Conservation (phyloP, 2,329 filamentous ascomycete species). For the Drechslerella coelobrocha region DNA sequence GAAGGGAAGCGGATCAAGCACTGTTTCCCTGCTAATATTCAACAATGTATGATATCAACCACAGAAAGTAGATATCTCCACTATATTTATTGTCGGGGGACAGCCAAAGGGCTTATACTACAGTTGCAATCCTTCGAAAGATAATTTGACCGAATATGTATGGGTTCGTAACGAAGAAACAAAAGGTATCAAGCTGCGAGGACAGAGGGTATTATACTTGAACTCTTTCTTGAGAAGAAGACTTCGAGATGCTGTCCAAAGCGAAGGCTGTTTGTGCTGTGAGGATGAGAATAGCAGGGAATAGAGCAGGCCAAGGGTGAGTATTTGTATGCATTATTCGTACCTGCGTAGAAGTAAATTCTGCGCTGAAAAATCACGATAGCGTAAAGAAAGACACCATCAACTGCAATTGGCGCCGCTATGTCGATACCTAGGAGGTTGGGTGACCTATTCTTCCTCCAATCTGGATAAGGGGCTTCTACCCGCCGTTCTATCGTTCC, state of each 20-base stretch:
- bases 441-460: conserved; percentile 32
- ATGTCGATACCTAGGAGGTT: conserved; percentile 15
- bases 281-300: conserved; percentile 16
- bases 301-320: conserved; percentile 11
- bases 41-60: neutral
- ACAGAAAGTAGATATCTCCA: too few relatives aligned
- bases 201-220: conserved; percentile 9
- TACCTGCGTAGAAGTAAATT: conserved; percentile 19
- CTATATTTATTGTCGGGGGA: too few relatives aligned
- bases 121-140: too few relatives aligned
- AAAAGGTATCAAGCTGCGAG: conserved; percentile 25
- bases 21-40: too few relatives aligned
- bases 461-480: conserved; percentile 21
- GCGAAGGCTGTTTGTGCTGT: conserved; percentile 42
- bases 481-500: conserved; percentile 27
- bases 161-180: conserved; percentile 28
- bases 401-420: neutral
- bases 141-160: too few relatives aligned
- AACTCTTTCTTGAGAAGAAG: conserved; percentile 1
- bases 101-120: too few relatives aligned
- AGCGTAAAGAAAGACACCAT: neutral
- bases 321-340: conserved; percentile 45
- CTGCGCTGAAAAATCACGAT: conserved; percentile 6
- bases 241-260: conserved; percentile 24
- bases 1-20: neutral